Evolutionary conservation across 2,329 filamentous ascomycete species (phyloP).

Genomic region (Talaromyces atroroseus): DNA sequence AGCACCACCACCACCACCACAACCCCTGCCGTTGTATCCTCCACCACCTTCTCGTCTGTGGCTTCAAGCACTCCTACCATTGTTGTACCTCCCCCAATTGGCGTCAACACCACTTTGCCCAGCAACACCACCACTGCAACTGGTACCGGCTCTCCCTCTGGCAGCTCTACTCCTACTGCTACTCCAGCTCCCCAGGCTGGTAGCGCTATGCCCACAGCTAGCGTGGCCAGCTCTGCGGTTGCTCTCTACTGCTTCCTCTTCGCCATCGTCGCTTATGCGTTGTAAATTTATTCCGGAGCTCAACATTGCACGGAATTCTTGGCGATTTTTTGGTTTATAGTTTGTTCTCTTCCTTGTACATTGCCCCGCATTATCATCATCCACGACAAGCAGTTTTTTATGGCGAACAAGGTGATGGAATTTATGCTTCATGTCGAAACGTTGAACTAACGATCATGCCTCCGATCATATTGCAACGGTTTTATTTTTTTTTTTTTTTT

Average conservation of each 20-base stretch:
- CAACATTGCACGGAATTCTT: background rate
- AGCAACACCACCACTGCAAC: conserved; percentile 8
- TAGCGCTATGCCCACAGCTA: background rate
- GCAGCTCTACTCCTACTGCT: background rate
- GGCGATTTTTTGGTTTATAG: background rate
- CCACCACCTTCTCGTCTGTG: conserved; percentile 30
- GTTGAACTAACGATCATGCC: background rate
- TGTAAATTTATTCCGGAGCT: background rate
- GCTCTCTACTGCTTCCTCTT: conserved; percentile 13
- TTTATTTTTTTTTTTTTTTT: background rate
- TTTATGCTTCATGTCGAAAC: background rate
- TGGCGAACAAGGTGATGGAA: background rate
- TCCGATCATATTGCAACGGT: background rate
- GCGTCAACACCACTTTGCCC: conserved; percentile 1
- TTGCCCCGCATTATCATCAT: background rate
- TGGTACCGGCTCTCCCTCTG: background rate
- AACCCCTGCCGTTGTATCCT: conserved; percentile 21
- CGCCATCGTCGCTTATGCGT: conserved; percentile 12
- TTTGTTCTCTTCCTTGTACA: background rate
- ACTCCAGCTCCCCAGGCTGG: conserved; percentile 1
- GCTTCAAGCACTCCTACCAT: conserved; percentile 1
- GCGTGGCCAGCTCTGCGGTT: conserved; percentile 9
- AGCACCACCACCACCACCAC: conserved; percentile 16
- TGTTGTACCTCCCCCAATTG: background rate
- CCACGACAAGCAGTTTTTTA: background rate